A percentile compares a stretch with the other conserved stretches of the same genome.
These are phyloP conservation scores for Gloeopeniophorella convolvens DNA, from an alignment of 768 basidiomycete species.

Conservation along the genomic window DNA sequence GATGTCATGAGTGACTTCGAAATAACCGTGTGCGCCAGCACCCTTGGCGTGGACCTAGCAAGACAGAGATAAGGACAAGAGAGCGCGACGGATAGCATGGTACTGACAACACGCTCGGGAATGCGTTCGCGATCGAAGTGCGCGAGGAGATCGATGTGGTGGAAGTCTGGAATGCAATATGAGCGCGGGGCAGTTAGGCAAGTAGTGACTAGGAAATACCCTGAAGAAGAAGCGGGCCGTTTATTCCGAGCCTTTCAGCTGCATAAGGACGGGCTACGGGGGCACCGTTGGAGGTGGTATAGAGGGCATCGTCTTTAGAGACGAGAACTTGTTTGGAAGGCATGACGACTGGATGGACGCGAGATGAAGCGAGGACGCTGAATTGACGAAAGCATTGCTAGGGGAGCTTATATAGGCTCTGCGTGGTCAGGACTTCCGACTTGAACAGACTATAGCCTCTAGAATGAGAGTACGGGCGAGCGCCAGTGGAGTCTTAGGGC, in stretches of 20 bases:
- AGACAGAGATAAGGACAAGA: background rate
- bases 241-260: constrained; percentile 63
- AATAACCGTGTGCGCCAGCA: constrained; percentile 89
- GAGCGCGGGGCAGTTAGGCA: constrained; percentile 18
- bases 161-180: constrained; percentile 63
- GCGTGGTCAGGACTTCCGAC: no score
- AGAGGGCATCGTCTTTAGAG: constrained; percentile 52
- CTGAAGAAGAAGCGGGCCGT: constrained; percentile 83
- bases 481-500: no score
- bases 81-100: background rate
- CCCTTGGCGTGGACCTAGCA: constrained; percentile 85
- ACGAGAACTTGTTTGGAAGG: constrained; percentile 58
- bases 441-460: no score
- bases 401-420: background rate
- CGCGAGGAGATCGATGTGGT: constrained; percentile 82
- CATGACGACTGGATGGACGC: constrained; percentile 45
- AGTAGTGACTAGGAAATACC: constrained; percentile 39
- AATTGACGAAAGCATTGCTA: background rate
- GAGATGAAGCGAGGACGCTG: background rate
- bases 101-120: constrained; percentile 82
- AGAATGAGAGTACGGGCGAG: no score
- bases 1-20: constrained; percentile 82
- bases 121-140: constrained; percentile 96
- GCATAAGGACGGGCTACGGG: constrained; percentile 72
- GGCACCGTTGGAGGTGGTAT: constrained; percentile 84